Evolutionary conservation across 768 basidiomycete genomes (phyloP), one percentile per base, ranked within the genome.

Genomic region (Coprinopsis marcescibilis): DNA sequence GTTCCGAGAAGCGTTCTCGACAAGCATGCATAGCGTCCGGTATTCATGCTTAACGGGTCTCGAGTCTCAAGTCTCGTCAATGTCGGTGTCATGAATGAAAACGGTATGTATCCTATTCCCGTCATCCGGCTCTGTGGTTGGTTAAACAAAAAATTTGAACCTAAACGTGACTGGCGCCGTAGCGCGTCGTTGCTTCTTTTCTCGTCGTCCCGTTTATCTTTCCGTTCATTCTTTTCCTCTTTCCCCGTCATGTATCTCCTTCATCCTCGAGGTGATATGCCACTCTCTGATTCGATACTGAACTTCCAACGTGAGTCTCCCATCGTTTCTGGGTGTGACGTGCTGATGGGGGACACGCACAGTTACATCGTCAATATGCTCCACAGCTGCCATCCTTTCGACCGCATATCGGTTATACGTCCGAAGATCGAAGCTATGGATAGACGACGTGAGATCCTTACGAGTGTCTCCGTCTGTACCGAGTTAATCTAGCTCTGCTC

Each of bases 341-440:
- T 10, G 24, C 13, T 14, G 13, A 19, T 20, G 15, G 12, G 14
- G 25, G 15, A 3, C 29, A 13, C 8, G 5, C 25, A 11, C 42
- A 49, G 48, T 49, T 21, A 39, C 48, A 25, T 49, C 48, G 8
- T 43, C 43, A 23, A 56, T 65, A 45, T 69, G 65, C 51, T 62
- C 63, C 30, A 56, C 60, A 13, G 55, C 64, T 12, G 65, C 69
- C 19, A 58, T 66, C 23, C 44, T 55, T 1, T 59, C 62, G 13
- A 68, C 67, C 1, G 11, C 60, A 12, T 58, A 58, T 30, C 62
- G 69, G 8, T 48, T 69, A 10, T 59, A 52, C 34, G 53, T 69
- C 15, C 58, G 68, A 33, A 56, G 66, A 43, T 52, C 55, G 1
- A 47, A 58, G 26, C 52, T 63, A 17, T 69, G 65, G 66, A 53